These are phyloP conservation scores for Takakia lepidozioides DNA, from an alignment of 225 moss, liverwort and hornwort species.

Conservation along the genomic window DNA sequence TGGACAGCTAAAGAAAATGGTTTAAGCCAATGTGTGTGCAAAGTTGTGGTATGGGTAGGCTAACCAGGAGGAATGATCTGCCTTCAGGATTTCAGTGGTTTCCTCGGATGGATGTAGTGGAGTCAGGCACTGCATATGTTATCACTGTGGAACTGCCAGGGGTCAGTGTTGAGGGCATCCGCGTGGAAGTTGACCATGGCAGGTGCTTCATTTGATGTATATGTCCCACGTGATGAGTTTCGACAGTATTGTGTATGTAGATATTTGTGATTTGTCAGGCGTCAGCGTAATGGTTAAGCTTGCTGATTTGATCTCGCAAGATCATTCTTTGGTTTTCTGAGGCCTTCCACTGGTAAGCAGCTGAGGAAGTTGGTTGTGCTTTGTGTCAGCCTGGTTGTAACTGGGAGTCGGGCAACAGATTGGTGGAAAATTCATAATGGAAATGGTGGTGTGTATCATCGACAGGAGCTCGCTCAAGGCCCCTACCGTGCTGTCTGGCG, in stretches of 20 bases:
- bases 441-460: constrained; percentile 71
- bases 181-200: constrained; percentile 64
- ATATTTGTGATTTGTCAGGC: too few relatives aligned
- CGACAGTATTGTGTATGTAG: too few relatives aligned
- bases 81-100: constrained; percentile 90
- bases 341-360: too few relatives aligned
- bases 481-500: constrained; percentile 92
- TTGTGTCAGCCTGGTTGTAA: constrained; percentile 71
- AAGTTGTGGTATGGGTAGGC: constrained; percentile 3
- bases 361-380: constrained; percentile 5
- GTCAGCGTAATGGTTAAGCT: too few relatives aligned
- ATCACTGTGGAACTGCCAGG: constrained; percentile 85
- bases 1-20: background rate
- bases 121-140: constrained; percentile 82
- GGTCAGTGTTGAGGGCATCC: constrained; percentile 80
- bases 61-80: constrained; percentile 11
- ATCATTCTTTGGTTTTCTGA: too few relatives aligned
- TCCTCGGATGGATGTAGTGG: constrained; percentile 97
- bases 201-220: too few relatives aligned
- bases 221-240: too few relatives aligned
- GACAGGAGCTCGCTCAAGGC: constrained; percentile 82
- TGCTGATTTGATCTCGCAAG: too few relatives aligned
- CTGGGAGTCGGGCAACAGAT: constrained; percentile 80
- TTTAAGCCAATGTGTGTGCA: background rate
- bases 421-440: constrained; percentile 81